A percentile compares a stretch with the other conserved stretches of the same genome.
Evolutionary conservation across 108 stramenopile species (phyloP).

Genomic region (Cyclostephanos tholiformis): DNA sequence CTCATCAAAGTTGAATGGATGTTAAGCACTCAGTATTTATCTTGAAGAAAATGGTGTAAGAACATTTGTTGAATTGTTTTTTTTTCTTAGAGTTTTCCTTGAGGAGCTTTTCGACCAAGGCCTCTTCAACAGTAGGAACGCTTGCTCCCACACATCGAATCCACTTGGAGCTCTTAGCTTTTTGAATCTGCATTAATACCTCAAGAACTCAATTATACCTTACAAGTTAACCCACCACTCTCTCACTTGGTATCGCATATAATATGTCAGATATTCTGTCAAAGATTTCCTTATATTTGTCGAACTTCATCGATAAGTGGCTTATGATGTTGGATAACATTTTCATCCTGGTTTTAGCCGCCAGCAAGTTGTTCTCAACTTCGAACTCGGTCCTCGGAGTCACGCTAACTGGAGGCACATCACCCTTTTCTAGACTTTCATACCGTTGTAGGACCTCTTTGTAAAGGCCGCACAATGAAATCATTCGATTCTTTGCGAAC

Average conservation of each 20-base stretch:
- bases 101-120: no score
- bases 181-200: no score
- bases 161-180: no score
- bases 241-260: conserved; percentile 5
- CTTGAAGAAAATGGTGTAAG: no score
- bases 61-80: no score
- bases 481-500: conserved; percentile 27
- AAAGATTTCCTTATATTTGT: conserved; percentile 34
- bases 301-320: conserved; percentile 33
- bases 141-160: no score
- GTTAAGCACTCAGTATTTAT: no score
- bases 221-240: background rate
- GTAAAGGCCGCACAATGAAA: conserved; percentile 23
- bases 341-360: conserved; percentile 20
- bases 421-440: conserved; percentile 29
- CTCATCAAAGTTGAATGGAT: no score
- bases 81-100: no score
- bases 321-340: conserved; percentile 35
- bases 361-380: conserved; percentile 25
- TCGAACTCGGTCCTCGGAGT: conserved; percentile 17
- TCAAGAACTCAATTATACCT: background rate
- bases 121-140: no score
- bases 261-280: conserved; percentile 29
- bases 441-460: conserved; percentile 35
- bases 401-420: conserved; percentile 24